Conservation (phyloP, 2,329 filamentous ascomycete genomes). For the Dichotomopilus funicola region DNA sequence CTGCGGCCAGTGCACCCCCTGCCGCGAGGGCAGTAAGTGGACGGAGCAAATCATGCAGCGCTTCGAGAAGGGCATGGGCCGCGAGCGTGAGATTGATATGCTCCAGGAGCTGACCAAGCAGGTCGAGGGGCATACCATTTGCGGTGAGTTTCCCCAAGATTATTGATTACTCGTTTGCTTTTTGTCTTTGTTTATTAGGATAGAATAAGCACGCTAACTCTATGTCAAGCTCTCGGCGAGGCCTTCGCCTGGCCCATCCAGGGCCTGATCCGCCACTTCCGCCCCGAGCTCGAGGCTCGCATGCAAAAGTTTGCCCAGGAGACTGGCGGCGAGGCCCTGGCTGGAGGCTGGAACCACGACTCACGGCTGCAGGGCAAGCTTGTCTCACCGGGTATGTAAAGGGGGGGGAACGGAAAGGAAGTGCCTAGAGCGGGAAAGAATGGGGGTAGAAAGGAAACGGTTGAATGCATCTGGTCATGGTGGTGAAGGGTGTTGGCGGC, state of each 20-base stretch:
- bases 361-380: slow-evolving; percentile 72
- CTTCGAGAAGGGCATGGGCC: slow-evolving; percentile 85
- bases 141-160: slow-evolving; percentile 52
- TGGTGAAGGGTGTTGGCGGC: neutral
- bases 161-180: neutral
- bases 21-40: slow-evolving; percentile 98
- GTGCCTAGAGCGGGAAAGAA: neutral
- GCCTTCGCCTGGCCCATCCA: slow-evolving; percentile 98
- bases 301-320: slow-evolving; percentile 74
- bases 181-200: neutral
- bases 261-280: slow-evolving; percentile 96
- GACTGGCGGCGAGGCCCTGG: slow-evolving; percentile 66
- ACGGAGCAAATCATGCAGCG: slow-evolving; percentile 98
- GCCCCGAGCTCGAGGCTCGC: slow-evolving; percentile 86
- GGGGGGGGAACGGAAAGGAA: neutral
- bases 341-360: slow-evolving; percentile 81
- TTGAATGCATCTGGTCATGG: no score
- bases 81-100: slow-evolving; percentile 96
- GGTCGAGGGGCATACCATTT: slow-evolving; percentile 98
- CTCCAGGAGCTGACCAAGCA: slow-evolving; percentile 98
- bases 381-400: slow-evolving; percentile 82
- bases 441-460: neutral
- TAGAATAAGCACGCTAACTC: slow-evolving; percentile 20
- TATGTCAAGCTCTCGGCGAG: slow-evolving; percentile 69
- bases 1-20: slow-evolving; percentile 98